A percentile compares a stretch with the other conserved stretches of the same genome.
Conservation (phyloP, 352 stramenopile genomes). For the Pilasporangium apinafurcum region DNA sequence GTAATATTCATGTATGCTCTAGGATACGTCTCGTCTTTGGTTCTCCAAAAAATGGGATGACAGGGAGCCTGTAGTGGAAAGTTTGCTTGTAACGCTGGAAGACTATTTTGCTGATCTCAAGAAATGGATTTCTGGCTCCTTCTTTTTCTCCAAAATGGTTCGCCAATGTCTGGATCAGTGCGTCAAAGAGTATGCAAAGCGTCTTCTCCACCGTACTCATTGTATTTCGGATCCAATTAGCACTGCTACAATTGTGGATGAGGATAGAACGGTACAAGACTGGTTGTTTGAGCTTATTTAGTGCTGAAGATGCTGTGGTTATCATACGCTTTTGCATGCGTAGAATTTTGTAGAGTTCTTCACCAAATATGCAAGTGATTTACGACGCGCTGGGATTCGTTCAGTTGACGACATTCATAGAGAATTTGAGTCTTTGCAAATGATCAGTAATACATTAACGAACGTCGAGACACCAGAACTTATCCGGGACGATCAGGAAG, state of each 20-base stretch:
- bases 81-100: constrained; percentile 63
- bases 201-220: constrained; percentile 48
- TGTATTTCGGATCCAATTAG: constrained; percentile 36
- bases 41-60: constrained; percentile 85
- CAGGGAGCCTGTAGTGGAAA: constrained; percentile 64
- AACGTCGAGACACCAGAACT: constrained; percentile 14
- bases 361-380: constrained; percentile 51
- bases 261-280: constrained; percentile 42
- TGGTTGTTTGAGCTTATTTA: neutral
- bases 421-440: constrained; percentile 45
- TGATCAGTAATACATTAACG: constrained; percentile 41
- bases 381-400: constrained; percentile 66
- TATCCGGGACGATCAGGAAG: constrained; percentile 16
- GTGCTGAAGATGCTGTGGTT: neutral
- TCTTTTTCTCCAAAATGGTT: constrained; percentile 83
- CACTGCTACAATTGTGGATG: constrained; percentile 39
- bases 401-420: constrained; percentile 59
- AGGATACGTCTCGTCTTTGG: constrained; percentile 72
- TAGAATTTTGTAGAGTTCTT: constrained; percentile 71
- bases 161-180: constrained; percentile 66
- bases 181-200: constrained; percentile 54
- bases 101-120: constrained; percentile 73
- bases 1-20: neutral
- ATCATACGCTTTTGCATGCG: neutral
- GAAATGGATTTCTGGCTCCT: constrained; percentile 72